Evolutionary conservation across 2,329 filamentous ascomycete species (phyloP), one percentile per base, ranked within the genome.

Genomic region (Epichloe gansuensis): DNA sequence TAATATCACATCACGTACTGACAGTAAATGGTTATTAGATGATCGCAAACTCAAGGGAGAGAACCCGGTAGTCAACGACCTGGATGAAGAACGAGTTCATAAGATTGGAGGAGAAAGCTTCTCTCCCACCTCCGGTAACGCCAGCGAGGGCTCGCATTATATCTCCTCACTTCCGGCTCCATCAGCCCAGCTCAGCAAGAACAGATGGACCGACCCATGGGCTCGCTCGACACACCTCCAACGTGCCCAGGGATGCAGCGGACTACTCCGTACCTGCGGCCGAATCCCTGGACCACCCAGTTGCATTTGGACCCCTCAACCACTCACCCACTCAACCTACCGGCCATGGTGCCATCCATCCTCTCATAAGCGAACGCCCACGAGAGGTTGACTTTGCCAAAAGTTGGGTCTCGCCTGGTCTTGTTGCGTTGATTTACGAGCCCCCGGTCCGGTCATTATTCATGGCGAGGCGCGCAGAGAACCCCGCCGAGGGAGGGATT

Each of bases 131-230:
- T 21, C 42, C 23, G 23, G 31, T 46, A 35, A 51, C 49, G 49
- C 38, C 38, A 42, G 50, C 50, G 38, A 47, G 50, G 44, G 44
- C 38, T 44, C 43, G 36, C 34, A 31, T 51, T 47, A 12, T 51
- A 46, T 31, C 6, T 5, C 27, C 34, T 41, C 40, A 36, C 34
- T 31, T 31, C n/a, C 45, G 17, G 34, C 45, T n/a, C 45, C 15
- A 23, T 31, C 39, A 15, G 47, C 48, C 6, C 48, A 49, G 38
- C 47, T n/a, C 47, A 42, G 47, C 25, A 46, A 45, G 25, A 34
- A 13, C 43, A 31, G 27, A 45, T 31, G 31, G 31, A 31, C 40
- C 15, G 21, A 11, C 7, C 38, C 21, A 34, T 41, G 36, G n/a
- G 35, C n/a, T 47, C 31, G 31, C 44, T 47, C 5, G 15, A 9